phyloP scores from a whole-genome alignment of 768 basidiomycete genomes.

The Kwoniella heveanensis region DNA sequence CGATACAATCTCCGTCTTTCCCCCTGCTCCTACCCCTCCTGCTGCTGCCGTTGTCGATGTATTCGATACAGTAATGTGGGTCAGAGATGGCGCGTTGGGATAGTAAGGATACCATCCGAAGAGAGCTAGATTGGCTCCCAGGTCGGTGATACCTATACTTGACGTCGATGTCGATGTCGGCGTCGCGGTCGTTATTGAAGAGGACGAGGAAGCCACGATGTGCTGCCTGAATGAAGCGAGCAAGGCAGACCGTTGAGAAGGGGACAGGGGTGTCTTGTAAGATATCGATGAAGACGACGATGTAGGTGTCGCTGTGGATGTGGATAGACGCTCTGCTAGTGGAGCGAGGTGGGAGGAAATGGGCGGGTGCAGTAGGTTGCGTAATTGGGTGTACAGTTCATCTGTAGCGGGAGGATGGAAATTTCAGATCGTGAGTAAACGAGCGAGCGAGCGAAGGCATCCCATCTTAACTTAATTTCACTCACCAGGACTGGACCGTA shows the following conservation, averaged over 20 bases:
- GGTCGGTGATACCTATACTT: too few species aligned
- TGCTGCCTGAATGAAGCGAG: not conserved
- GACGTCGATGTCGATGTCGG: too few species aligned
- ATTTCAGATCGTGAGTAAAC: too few species aligned
- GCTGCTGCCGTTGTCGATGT: not conserved
- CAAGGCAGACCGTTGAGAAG: not conserved
- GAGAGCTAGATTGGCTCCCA: conserved; percentile 25
- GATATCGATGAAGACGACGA: not conserved
- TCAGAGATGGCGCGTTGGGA: conserved; percentile 26
- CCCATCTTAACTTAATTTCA: not conserved
- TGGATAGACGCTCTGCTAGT: conserved; percentile 12
- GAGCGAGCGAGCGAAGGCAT: too few species aligned
- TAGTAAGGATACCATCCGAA: conserved; percentile 47
- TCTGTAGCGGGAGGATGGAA: conserved; percentile 8
- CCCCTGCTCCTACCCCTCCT: not conserved
- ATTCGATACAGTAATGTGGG: too few species aligned
- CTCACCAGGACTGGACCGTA: conserved; percentile 29
- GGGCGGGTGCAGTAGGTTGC: conserved; percentile 31
- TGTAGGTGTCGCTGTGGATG: not conserved
- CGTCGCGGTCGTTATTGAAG: not conserved
- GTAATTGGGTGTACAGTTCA: conserved; percentile 23
- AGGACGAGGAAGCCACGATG: too few species aligned
- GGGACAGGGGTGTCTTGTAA: not conserved
- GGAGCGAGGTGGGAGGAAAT: conserved; percentile 29
- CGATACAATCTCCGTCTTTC: conserved; percentile 33